Evolutionary conservation across 352 stramenopile genomes (phyloP).

Genomic region (Pythium aquatile): DNA sequence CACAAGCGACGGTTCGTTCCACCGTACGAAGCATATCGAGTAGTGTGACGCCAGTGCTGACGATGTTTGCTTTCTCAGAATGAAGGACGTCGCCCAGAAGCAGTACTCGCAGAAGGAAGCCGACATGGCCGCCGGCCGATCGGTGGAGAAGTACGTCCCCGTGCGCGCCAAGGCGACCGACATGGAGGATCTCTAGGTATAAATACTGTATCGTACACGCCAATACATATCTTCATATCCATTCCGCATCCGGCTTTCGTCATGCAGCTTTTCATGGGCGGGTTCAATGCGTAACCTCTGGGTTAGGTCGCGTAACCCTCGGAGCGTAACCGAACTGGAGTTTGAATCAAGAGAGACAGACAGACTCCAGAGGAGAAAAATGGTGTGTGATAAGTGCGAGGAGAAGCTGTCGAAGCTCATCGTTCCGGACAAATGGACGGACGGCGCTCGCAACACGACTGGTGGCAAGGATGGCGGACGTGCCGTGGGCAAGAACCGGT

Average conservation of each 20-base stretch:
- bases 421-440: conserved; percentile 76
- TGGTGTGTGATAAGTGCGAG: conserved; percentile 79
- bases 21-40: not conserved
- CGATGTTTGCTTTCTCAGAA: conserved; percentile 26
- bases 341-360: not conserved
- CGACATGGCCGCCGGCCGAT: conserved; percentile 67
- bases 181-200: conserved; percentile 67
- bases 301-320: conserved; percentile 11
- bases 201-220: conserved; percentile 9
- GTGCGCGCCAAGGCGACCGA: conserved; percentile 41
- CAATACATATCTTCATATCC: conserved; percentile 19
- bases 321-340: conserved; percentile 1
- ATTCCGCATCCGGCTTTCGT: not conserved
- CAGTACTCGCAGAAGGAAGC: conserved; percentile 88
- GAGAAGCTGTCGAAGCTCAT: conserved; percentile 75
- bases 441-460: conserved; percentile 55
- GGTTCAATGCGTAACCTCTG: not conserved
- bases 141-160: conserved; percentile 68
- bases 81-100: conserved; percentile 89
- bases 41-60: not conserved
- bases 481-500: conserved; percentile 39
- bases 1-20: conserved; percentile 74
- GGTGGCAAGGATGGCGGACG: conserved; percentile 54
- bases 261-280: not conserved
- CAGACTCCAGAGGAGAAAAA: conserved; percentile 14